These are phyloP conservation scores for Fraxinus platypoda DNA, from an alignment of 305 asterid genomes.

Conservation along the genomic window DNA sequence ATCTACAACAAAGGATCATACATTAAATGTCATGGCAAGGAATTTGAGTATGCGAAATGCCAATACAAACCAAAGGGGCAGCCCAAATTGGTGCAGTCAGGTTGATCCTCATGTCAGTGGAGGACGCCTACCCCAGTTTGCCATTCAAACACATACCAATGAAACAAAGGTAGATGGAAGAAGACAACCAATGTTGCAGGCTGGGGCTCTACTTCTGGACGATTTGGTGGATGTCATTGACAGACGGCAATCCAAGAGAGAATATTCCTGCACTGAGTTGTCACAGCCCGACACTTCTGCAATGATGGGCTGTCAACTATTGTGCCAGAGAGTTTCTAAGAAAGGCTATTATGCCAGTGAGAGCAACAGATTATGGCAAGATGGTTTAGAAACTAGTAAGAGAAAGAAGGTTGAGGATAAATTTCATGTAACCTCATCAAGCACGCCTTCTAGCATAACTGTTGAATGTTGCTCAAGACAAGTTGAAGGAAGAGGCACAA, in stretches of 20 bases:
- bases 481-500: conserved; percentile 30
- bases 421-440: conserved; percentile 30
- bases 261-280: conserved; percentile 27
- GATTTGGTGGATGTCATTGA: conserved; percentile 25
- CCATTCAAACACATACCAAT: conserved; percentile 33
- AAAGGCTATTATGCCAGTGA: conserved; percentile 17
- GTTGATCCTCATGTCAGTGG: conserved; percentile 38
- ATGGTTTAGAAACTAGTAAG: conserved; percentile 32
- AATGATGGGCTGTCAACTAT: conserved; percentile 37
- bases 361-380: conserved; percentile 26
- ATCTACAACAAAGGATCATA: conserved; percentile 38
- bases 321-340: conserved; percentile 30
- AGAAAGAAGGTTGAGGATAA: conserved; percentile 32
- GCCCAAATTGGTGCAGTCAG: conserved; percentile 31
- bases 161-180: conserved; percentile 27
- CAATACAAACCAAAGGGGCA: conserved; percentile 28
- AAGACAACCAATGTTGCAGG: conserved; percentile 37
- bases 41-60: conserved; percentile 40
- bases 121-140: conserved; percentile 30
- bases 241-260: conserved; percentile 49
- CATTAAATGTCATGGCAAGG: conserved; percentile 64
- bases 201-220: conserved; percentile 31
- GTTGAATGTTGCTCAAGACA: conserved; percentile 32
- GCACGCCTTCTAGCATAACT: conserved; percentile 35
- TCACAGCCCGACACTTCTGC: conserved; percentile 28